Evolutionary conservation across 2,329 filamentous ascomycete species (phyloP).

Genomic region (Nothophoma quercina): DNA sequence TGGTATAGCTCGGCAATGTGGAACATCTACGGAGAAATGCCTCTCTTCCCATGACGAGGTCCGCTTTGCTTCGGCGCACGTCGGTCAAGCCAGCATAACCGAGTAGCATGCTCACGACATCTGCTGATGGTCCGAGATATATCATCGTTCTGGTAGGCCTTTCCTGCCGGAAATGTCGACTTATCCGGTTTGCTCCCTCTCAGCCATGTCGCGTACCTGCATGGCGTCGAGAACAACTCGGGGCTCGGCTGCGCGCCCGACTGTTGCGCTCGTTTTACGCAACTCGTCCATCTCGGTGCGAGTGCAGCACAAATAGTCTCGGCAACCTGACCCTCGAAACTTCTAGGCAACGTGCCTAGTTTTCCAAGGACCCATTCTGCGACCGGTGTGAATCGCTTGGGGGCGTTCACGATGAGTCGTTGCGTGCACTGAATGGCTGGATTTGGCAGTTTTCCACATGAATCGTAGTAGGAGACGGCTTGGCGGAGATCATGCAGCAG

Average conservation of each 20-base stretch:
- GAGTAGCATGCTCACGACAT: conserved; percentile 7
- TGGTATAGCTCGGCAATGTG: conserved; percentile 19
- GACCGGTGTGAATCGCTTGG: conserved; percentile 6
- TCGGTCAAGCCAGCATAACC: conserved; percentile 11
- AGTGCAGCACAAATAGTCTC: conserved; percentile 17
- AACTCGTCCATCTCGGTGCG: conserved; percentile 1
- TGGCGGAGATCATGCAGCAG: conserved; percentile 19
- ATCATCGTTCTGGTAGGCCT: conserved; percentile 5
- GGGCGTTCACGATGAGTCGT: conserved; percentile 10
- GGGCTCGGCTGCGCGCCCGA: conserved; percentile 6
- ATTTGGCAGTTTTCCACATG: conserved; percentile 20
- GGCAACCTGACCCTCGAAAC: conserved; percentile 15
- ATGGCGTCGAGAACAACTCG: conserved; percentile 17
- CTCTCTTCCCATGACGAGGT: conserved; percentile 15
- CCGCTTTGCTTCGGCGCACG: conserved; percentile 20
- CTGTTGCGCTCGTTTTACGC: background rate
- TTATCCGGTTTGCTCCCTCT: conserved; percentile 7
- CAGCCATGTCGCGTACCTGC: conserved; percentile 15
- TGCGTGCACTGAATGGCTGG: conserved; percentile 17
- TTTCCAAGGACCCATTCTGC: conserved; percentile 8
- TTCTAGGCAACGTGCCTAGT: conserved; percentile 18
- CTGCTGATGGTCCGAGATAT: conserved; percentile 17
- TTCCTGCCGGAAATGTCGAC: background rate
- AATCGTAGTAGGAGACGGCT: conserved; percentile 11
- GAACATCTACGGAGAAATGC: conserved; percentile 19